Evolutionary conservation across 78 protist genomes (phyloP).

Genomic region (Isochrysis galbana): DNA sequence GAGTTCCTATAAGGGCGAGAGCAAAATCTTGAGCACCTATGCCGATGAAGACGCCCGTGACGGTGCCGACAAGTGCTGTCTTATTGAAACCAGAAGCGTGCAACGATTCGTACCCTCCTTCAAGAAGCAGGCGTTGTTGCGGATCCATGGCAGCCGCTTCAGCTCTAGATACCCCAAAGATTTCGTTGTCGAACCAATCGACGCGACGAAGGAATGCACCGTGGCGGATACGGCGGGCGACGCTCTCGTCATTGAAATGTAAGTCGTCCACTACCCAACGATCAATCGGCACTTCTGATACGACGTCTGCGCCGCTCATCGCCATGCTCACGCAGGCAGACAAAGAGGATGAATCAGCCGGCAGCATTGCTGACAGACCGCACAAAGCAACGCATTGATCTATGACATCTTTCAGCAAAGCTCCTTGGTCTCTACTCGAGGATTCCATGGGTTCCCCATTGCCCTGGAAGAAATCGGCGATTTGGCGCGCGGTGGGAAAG

Average conservation of each 20-base stretch:
- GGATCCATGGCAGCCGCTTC: slow-evolving; percentile 32
- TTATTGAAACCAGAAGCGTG: background rate
- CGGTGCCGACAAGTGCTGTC: background rate
- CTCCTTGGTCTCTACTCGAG: too few species aligned
- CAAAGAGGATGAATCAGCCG: too few species aligned
- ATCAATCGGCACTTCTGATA: background rate
- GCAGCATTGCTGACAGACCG: too few species aligned
- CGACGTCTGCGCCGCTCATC: background rate
- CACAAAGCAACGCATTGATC: too few species aligned
- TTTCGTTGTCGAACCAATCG: background rate
- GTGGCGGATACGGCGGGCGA: background rate
- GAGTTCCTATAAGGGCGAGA: background rate
- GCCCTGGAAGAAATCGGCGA: background rate
- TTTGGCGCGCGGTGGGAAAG: background rate
- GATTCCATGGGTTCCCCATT: background rate
- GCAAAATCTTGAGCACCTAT: background rate
- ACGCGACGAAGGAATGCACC: background rate
- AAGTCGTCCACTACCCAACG: background rate
- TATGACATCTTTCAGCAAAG: too few species aligned
- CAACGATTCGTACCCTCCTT: background rate
- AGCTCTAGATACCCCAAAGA: background rate
- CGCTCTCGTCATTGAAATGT: background rate
- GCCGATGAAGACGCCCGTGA: background rate
- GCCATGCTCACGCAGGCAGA: too few species aligned
- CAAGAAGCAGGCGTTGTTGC: slow-evolving; percentile 21